These are phyloP conservation scores for Nadsonia starkeyi-henricii DNA, from an alignment of 1,139 yeast genomes.

Conservation along the genomic window DNA sequence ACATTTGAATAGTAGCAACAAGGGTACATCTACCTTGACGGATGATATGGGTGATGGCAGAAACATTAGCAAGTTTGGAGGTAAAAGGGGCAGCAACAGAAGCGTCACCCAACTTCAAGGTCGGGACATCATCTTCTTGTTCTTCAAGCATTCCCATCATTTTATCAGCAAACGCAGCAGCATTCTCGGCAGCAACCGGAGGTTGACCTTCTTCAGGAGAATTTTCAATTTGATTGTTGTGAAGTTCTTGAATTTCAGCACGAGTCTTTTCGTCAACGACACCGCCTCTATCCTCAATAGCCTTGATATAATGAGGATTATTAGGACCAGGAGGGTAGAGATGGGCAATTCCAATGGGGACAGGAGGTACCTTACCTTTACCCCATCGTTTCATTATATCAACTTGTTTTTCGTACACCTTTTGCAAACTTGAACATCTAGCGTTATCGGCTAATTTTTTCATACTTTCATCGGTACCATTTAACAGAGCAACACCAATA, in stretches of 20 bases:
- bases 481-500: constrained; percentile 89
- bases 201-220: constrained; percentile 23
- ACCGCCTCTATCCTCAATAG: constrained; percentile 74
- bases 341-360: constrained; percentile 80
- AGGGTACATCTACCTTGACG: constrained; percentile 99
- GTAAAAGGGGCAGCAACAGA: constrained; percentile 99
- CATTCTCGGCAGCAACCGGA: constrained; percentile 25
- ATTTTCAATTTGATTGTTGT: constrained; percentile 21
- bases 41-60: constrained; percentile 82
- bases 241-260: constrained; percentile 43
- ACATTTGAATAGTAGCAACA: constrained; percentile 97
- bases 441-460: constrained; percentile 77
- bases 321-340: constrained; percentile 90
- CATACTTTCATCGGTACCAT: constrained; percentile 93
- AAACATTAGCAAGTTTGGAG: constrained; percentile 81
- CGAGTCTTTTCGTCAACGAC: constrained; percentile 37
- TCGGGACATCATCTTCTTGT: constrained; percentile 78
- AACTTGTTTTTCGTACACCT: constrained; percentile 74
- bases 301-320: constrained; percentile 78
- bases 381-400: constrained; percentile 69
- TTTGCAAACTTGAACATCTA: constrained; percentile 48
- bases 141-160: constrained; percentile 57
- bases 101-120: constrained; percentile 92
- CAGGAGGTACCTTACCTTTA: constrained; percentile 55
- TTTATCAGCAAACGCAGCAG: constrained; percentile 57